Base-by-base conservation (phyloP, 106 monocot genomes). In the Dioscorea dumetorum region DNA sequence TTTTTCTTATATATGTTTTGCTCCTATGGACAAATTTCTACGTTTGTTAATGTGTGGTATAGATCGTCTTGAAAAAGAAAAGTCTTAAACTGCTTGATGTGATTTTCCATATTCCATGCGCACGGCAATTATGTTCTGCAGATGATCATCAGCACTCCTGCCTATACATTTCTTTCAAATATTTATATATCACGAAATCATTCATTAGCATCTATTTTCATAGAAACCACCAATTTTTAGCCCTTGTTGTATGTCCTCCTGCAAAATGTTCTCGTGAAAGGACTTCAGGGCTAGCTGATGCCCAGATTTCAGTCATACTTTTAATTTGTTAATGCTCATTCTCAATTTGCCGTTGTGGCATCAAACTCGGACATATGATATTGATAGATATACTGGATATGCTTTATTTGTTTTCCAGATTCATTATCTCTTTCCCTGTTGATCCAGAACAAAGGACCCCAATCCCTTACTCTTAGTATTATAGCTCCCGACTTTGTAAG, bases 371-470 rank as follows among this genome's bases (percentile, higher is more conserved):
- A 4, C 22, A 59, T 59, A 22, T 59, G 21, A 21, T 20, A 22
- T 59, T 54, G 59, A 59, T 23, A 22, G 4, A 11, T 1, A 12
- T 59, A 22, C 22, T 59, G 8, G 22, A 19, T 21, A 59, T 56
- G 53, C 19, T 21, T 59, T 19, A 18, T 59, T 59, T 66, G 21
- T 21, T 49, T 16, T 66, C 49, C 83, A 93, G 93, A 93, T 77
- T 84, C 82, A n/a, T 73, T 78, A 67, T 79, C 67, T 50, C 81
- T 94, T 21, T 90, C 86, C 23, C 89, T 94, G 77, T 66, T 94
- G 61, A 77, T 94, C 51, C 78, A 87, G 58, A 94, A 94, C 59
- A 89, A 75, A 74, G 85, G 89, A 32, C 70, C 68, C 59, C 61
- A 33, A 61, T 64, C 77, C 20, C 74, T 90, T 62, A 77, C 79